Base-by-base conservation (phyloP, 768 basidiomycete species). In the Mycena latifolia region DNA sequence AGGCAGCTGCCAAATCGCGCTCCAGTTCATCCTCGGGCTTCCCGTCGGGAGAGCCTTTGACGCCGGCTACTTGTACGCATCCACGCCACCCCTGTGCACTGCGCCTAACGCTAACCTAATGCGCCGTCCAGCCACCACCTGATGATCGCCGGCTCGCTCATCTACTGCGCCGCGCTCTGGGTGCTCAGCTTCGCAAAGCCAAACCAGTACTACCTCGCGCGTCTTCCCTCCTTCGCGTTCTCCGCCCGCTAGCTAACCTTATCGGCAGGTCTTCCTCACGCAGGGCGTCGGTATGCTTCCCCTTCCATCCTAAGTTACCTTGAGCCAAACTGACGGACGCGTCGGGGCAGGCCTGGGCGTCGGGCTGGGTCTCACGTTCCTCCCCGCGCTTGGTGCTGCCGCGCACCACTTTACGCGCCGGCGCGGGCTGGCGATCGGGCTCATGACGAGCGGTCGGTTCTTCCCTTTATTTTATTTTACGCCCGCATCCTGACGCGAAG, bases 91-190 rank as follows among this genome's bases (percentile, higher is more conserved):
- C 27, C 54, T 33, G n/a, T 33, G 14, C 31, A n/a, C 1, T 29
- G 22, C 6, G 14, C 6, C 18, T 22, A 17, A n/a, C n/a, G n/a
- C n/a, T n/a, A n/a, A n/a, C n/a, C 31, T 63, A 48, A 47, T 4
- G n/a, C 10, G 18, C 24, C 12, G 46, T 18, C 35, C 52, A 79
- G 80, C 62, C 78, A 80, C 52, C 75, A 80, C 41, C 64, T 82
- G 24, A 72, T 84, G 50, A 78, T 81, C 11, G 72, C 70, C 28
- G 84, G 83, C 9, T 78, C 80, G 6, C 22, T 83, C 9, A 59
- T 84, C 11, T 83, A 84, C 55, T 77, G 78, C 24, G 72, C 74
- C 63, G 77, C 78, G 54, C 69, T 81, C 57, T 81, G 81, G 70
- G 80, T 78, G 76, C 71, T 82, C 18, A 81, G 80, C 22, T 72